Conservation (phyloP, 2,329 filamentous ascomycete species). For the Helminthosporium solani region DNA sequence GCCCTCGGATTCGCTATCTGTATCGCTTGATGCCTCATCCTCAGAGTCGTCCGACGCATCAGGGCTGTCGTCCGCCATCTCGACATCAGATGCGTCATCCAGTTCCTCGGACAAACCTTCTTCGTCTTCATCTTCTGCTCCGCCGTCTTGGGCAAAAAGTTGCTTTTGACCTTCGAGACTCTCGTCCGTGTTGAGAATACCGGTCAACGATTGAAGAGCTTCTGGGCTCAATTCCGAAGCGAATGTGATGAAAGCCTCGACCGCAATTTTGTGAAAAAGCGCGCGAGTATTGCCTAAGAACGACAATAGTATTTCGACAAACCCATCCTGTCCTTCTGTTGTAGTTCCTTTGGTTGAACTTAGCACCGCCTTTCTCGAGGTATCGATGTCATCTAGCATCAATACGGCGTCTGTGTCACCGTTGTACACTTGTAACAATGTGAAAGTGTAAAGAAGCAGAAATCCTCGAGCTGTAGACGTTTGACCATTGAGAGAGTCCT, state of each 20-base stretch:
- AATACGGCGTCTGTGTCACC: conserved; percentile 83
- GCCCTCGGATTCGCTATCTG: conserved; percentile 24
- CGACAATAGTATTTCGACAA: conserved; percentile 85
- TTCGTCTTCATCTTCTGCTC: conserved; percentile 41
- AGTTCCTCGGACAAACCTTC: conserved; percentile 51
- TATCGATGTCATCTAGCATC: conserved; percentile 77
- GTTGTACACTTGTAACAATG: conserved; percentile 86
- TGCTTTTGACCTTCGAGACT: conserved; percentile 80
- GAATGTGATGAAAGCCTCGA: conserved; percentile 85
- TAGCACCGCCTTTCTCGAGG: conserved; percentile 66
- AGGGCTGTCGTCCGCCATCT: conserved; percentile 45
- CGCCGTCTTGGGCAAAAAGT: conserved; percentile 68
- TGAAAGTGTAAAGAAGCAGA: conserved; percentile 78
- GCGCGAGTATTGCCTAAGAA: conserved; percentile 84
- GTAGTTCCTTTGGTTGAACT: conserved; percentile 40
- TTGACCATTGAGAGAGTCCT: conserved; percentile 30
- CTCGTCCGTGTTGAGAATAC: conserved; percentile 77
- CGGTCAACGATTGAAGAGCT: conserved; percentile 66
- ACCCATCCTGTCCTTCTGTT: conserved; percentile 40
- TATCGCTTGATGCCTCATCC: conserved; percentile 13
- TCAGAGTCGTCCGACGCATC: conserved; percentile 24
- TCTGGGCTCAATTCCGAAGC: conserved; percentile 70
- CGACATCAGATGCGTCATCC: conserved; percentile 47
- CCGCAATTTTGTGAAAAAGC: conserved; percentile 80
- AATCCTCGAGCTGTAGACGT: conserved; percentile 60